phyloP scores from a whole-genome alignment of 306 rosid genomes.

The Cucurbita pepo region DNA sequence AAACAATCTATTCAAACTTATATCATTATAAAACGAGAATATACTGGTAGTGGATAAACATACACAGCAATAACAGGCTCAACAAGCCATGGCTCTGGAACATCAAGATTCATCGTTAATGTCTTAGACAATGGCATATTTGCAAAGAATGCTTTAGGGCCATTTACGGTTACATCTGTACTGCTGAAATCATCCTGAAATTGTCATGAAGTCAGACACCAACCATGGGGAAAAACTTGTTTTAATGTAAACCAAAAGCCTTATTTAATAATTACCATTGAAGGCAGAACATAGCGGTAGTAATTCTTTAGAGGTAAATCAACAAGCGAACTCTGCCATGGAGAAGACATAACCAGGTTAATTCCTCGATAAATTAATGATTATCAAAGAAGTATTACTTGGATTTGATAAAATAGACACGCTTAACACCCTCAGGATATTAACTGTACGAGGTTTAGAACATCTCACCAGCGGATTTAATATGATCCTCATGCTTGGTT shows the following conservation, averaged over 20 bases:
- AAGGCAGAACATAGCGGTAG: slow-evolving; percentile 89
- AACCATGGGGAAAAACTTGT: slow-evolving; percentile 5
- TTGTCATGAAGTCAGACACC: slow-evolving; percentile 20
- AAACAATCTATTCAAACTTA: neutral
- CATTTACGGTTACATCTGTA: slow-evolving; percentile 53
- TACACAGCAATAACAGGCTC: slow-evolving; percentile 90
- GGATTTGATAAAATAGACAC: neutral
- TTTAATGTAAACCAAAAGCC: neutral
- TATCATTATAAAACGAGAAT: slow-evolving; percentile 3
- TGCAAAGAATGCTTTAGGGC: slow-evolving; percentile 93
- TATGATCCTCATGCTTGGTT: slow-evolving; percentile 94
- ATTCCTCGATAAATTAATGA: neutral
- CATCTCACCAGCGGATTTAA: slow-evolving; percentile 84
- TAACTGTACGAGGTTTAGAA: neutral
- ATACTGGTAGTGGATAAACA: slow-evolving; percentile 11
- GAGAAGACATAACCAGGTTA: slow-evolving; percentile 17
- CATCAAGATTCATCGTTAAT: slow-evolving; percentile 96
- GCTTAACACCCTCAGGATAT: neutral
- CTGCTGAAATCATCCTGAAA: slow-evolving; percentile 90
- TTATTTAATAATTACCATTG: slow-evolving; percentile 61
- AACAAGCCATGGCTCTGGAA: slow-evolving; percentile 99
- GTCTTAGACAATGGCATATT: slow-evolving; percentile 98
- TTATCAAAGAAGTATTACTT: neutral
- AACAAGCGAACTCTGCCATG: slow-evolving; percentile 85
- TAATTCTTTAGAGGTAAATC: slow-evolving; percentile 96